Base-by-base conservation (phyloP, 768 basidiomycete genomes). In the Russula dissimulans region DNA sequence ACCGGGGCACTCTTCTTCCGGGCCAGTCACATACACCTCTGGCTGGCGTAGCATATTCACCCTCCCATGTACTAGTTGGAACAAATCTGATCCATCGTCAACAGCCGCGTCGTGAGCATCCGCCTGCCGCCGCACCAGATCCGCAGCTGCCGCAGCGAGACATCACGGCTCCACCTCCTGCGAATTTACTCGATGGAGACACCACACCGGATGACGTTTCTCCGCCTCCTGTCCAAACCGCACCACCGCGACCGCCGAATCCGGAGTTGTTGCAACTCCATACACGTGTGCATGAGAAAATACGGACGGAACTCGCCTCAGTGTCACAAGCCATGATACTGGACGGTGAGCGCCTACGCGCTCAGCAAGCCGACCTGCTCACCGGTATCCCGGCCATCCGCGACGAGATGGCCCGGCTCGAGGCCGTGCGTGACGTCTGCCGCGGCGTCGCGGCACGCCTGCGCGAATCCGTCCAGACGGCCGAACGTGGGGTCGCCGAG, bases 341-440 rank as follows among this genome's bases (percentile, higher is more conserved):
- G 60, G 87, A 91, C 70, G 77, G 83, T 54, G 86, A 91, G 70
- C 81, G 87, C 48, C 77, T 97, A 57, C 84, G 87, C 45, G 83
- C 87, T 46, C 84, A 94, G 65, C 88, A 91, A 68, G 73, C 81
- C 43, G 93, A 97, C 75, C 83, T 98, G 65, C 81, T 88, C 49
- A 81, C 86, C 60, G 97, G 95, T 4, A 89, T 88, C 71, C 94
- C 95, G 46, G 95, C 95, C 10, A 90, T 99, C 63, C 83, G 85
- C 54, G 97, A 99, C 74, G 97, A 99, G 76, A 95, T 93, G 90
- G 89, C 85, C 3, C 81, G 97, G 15, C 77, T 99, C 42, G 89
- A 91, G 74, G 95, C 95, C 22, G 97, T 99, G 29, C 78, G 86
- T 57, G 89, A 89, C 68, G 95, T 99, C 31, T 98, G 97, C 73